Evolutionary conservation across 768 basidiomycete genomes (phyloP).

Genomic region (Tricholoma bakamatsutake): DNA sequence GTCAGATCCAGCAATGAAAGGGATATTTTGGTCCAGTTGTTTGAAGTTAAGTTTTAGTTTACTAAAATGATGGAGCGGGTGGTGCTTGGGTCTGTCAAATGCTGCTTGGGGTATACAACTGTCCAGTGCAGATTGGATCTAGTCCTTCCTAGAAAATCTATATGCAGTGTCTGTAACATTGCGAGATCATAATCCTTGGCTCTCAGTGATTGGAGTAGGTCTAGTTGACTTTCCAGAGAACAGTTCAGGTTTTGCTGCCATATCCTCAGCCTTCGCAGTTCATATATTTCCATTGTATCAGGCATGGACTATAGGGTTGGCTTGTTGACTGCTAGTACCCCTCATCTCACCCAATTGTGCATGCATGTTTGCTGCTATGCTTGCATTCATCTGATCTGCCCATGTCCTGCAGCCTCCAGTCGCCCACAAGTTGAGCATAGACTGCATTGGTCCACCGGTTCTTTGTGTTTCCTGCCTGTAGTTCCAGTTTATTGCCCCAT

Average conservation of each 20-base stretch:
- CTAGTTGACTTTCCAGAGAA: not conserved
- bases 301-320: not conserved
- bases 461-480: too few relatives aligned
- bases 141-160: not conserved
- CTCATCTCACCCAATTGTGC: too few relatives aligned
- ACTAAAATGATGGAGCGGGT: too few relatives aligned
- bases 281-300: not conserved
- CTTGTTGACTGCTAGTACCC: not conserved
- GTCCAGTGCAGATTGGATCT: not conserved
- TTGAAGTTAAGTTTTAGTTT: too few relatives aligned
- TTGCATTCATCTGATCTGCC: too few relatives aligned
- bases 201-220: not conserved
- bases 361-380: too few relatives aligned
- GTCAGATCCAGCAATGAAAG: not conserved
- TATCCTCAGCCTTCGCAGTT: not conserved
- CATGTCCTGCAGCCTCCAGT: too few relatives aligned
- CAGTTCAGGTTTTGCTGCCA: not conserved
- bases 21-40: not conserved
- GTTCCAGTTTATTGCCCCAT: too few relatives aligned
- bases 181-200: not conserved
- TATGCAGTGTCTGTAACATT: not conserved
- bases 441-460: too few relatives aligned
- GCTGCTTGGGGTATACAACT: too few relatives aligned
- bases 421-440: too few relatives aligned
- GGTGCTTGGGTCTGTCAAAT: too few relatives aligned